These are phyloP conservation scores for Fraxinus nigra DNA, from an alignment of 305 asterid genomes.

Conservation along the genomic window DNA sequence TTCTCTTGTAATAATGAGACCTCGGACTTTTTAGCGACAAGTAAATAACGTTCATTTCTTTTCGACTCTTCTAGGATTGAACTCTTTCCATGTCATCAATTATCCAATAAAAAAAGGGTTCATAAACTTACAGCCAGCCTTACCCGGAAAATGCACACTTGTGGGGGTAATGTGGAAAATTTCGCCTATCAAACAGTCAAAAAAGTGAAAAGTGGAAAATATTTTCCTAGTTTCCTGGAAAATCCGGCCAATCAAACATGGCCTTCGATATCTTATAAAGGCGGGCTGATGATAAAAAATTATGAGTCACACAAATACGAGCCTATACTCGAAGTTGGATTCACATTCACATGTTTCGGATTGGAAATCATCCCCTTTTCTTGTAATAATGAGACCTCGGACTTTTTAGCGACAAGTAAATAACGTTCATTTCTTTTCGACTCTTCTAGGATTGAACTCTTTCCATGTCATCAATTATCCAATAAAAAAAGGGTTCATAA, in stretches of 20 bases:
- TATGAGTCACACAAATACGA: background rate
- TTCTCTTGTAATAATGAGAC: background rate
- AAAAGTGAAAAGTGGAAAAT: too few relatives aligned
- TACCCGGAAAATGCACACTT: too few relatives aligned
- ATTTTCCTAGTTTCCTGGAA: too few relatives aligned
- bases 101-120: background rate
- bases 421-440: background rate
- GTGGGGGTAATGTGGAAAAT: too few relatives aligned
- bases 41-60: background rate
- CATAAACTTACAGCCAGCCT: background rate
- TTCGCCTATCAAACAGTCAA: too few relatives aligned
- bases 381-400: background rate
- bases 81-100: background rate
- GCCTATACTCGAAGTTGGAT: background rate
- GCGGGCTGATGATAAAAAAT: background rate
- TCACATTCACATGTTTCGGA: background rate
- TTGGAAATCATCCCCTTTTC: background rate
- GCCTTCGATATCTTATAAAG: background rate
- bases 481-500: background rate
- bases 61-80: background rate
- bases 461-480: background rate
- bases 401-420: slow-evolving; percentile 6
- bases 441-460: background rate
- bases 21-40: slow-evolving; percentile 3
- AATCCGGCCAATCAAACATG: too few relatives aligned